Conservation (phyloP, 805 yeast genomes). For the Metschnikowia peoriensis region DNA sequence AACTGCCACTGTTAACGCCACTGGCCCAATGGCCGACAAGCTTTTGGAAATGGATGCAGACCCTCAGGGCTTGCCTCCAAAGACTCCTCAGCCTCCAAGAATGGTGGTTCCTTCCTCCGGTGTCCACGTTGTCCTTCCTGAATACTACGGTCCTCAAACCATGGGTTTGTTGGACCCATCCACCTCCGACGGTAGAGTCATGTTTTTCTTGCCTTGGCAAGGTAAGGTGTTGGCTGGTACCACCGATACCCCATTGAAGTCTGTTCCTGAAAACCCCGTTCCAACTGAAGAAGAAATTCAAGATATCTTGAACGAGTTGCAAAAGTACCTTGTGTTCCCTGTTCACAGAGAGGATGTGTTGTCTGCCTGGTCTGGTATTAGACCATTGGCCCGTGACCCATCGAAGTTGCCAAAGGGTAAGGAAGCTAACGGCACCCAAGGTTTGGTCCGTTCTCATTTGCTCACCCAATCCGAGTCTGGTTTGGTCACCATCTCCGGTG, state of each 20-base stretch:
- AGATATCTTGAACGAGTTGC: conserved; percentile 83
- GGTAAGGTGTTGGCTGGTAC: conserved; percentile 96
- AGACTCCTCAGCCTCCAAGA: conserved; percentile 49
- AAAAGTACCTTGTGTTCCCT: conserved; percentile 84
- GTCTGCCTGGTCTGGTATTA: conserved; percentile 95
- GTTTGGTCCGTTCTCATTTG: conserved; percentile 86
- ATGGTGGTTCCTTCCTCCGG: conserved; percentile 96
- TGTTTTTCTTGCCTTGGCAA: conserved; percentile 98
- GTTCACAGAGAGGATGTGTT: conserved; percentile 87
- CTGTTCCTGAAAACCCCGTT: conserved; percentile 70
- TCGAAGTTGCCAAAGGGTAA: conserved; percentile 46
- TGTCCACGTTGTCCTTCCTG: conserved; percentile 89
- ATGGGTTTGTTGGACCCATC: conserved; percentile 90
- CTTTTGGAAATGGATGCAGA: conserved; percentile 83
- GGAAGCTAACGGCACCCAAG: conserved; percentile 63
- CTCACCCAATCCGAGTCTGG: conserved; percentile 71
- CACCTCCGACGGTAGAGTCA: conserved; percentile 92
- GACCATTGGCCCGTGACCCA: conserved; percentile 91
- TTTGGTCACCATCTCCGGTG: conserved; percentile 88
- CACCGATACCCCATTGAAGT: conserved; percentile 81
- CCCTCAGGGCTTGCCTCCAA: conserved; percentile 62
- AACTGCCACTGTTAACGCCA: conserved; percentile 81
- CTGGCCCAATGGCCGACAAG: conserved; percentile 89
- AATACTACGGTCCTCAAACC: conserved; percentile 82
- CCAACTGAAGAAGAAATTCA: conserved; percentile 88